Conservation (phyloP, 169 alveolate species). For the Eimeria falciformis region DNA sequence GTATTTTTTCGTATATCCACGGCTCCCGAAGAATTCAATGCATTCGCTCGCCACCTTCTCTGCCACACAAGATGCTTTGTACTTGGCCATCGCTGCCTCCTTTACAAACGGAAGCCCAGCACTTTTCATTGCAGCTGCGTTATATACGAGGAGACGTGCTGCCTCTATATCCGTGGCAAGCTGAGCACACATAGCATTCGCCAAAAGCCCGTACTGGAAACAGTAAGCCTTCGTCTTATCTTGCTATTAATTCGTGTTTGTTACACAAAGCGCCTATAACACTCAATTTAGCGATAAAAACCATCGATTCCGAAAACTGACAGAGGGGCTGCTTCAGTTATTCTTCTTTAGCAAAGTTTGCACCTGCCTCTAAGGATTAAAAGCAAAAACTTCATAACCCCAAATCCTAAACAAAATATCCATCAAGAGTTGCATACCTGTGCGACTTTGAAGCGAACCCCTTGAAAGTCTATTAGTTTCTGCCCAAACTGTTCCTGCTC, state of each 20-base stretch:
- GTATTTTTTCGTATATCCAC: constrained; percentile 44
- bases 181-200: background rate
- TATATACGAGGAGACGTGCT: constrained; percentile 38
- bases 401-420: background rate
- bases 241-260: background rate
- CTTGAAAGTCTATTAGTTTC: constrained; percentile 58
- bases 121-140: constrained; percentile 59
- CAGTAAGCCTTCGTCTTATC: background rate
- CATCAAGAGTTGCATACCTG: background rate
- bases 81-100: constrained; percentile 64
- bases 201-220: too few relatives aligned
- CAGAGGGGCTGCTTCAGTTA: background rate
- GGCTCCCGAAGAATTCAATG: constrained; percentile 49
- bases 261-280: background rate
- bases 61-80: constrained; percentile 17
- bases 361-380: too few relatives aligned
- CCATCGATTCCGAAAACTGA: background rate
- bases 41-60: constrained; percentile 31
- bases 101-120: background rate
- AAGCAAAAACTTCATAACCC: too few relatives aligned
- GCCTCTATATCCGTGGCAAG: constrained; percentile 68
- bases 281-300: background rate
- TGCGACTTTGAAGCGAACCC: constrained; percentile 57
- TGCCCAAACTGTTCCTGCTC: constrained; percentile 59
- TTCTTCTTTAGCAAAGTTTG: too few relatives aligned